These are phyloP conservation scores for Butyriboletus loyo DNA, from an alignment of 768 basidiomycete genomes.

Conservation along the genomic window DNA sequence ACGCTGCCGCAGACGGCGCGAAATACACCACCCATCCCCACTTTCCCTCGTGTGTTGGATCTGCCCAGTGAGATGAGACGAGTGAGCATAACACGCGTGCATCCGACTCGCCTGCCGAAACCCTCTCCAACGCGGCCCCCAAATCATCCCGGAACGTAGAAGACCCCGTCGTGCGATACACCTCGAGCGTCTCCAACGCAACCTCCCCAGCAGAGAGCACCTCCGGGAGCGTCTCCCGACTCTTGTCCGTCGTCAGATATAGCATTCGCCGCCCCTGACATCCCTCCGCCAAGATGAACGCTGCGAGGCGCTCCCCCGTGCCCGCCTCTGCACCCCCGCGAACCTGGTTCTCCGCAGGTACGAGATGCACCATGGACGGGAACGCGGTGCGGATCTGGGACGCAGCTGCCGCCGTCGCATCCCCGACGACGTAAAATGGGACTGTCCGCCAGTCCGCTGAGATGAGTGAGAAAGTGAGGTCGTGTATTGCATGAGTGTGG, in stretches of 20 bases:
- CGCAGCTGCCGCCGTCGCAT: slow-evolving; percentile 50
- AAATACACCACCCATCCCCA: slow-evolving; percentile 75
- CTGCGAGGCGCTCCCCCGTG: slow-evolving; percentile 63
- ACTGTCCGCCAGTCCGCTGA: slow-evolving; percentile 49
- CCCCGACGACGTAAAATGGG: slow-evolving; percentile 81
- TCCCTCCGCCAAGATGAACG: slow-evolving; percentile 51
- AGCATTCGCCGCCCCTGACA: slow-evolving; percentile 38
- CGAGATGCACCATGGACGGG: slow-evolving; percentile 37
- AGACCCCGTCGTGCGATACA: slow-evolving; percentile 67
- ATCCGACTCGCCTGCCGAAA: slow-evolving; percentile 23
- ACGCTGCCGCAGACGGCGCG: slow-evolving; percentile 67
- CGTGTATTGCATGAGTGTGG: neutral
- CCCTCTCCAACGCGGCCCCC: slow-evolving; percentile 25
- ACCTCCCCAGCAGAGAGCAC: slow-evolving; percentile 48
- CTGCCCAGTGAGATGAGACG: neutral
- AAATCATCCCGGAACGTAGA: slow-evolving; percentile 48
- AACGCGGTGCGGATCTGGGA: slow-evolving; percentile 32
- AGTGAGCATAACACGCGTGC: neutral
- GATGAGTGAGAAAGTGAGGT: neutral
- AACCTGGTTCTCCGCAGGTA: slow-evolving; percentile 30
- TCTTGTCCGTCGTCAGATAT: slow-evolving; percentile 88
- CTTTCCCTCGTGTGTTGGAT: neutral
- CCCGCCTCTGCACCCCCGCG: slow-evolving; percentile 54
- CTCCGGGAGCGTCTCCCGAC: slow-evolving; percentile 59
- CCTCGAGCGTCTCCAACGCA: slow-evolving; percentile 50